Evolutionary conservation across 140 eudicot species (phyloP).

Genomic region (Flaveria floridana): DNA sequence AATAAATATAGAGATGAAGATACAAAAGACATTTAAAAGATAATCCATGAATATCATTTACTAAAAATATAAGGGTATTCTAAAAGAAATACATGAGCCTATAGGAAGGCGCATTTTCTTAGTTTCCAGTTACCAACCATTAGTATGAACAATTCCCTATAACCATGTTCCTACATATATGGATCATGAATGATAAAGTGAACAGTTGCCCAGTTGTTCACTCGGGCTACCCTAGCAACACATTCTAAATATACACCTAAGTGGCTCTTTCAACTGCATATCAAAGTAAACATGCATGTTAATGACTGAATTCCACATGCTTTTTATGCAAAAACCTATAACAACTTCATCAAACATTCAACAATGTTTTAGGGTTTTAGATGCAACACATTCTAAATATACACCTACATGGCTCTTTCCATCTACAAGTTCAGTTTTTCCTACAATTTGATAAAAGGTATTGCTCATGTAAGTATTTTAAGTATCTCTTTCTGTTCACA

Average conservation of each 20-base stretch:
- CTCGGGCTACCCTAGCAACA: neutral
- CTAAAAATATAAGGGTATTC: neutral
- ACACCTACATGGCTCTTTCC: constrained; percentile 4
- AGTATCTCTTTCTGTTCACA: constrained; percentile 18
- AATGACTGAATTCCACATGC: constrained; percentile 9
- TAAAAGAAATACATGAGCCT: neutral
- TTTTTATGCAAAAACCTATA: neutral
- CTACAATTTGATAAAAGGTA: constrained; percentile 1
- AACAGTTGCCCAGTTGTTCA: neutral
- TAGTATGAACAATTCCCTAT: neutral
- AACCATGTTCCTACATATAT: neutral
- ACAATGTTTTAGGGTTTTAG: constrained; percentile 23
- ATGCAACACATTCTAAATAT: neutral
- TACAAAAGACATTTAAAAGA: neutral
- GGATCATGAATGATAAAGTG: neutral
- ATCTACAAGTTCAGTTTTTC: constrained; percentile 16
- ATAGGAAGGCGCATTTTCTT: neutral
- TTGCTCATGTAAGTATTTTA: neutral
- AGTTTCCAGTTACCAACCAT: constrained; percentile 22
- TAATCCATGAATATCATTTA: constrained; percentile 13
- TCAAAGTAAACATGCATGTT: constrained; percentile 14
- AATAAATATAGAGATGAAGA: no score
- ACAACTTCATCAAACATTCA: neutral
- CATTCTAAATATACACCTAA: neutral
- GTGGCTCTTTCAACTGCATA: neutral